Evolutionary conservation across 2,329 filamentous ascomycete genomes (phyloP), one percentile per base, ranked within the genome.

Genomic region (Xylaria sp.): DNA sequence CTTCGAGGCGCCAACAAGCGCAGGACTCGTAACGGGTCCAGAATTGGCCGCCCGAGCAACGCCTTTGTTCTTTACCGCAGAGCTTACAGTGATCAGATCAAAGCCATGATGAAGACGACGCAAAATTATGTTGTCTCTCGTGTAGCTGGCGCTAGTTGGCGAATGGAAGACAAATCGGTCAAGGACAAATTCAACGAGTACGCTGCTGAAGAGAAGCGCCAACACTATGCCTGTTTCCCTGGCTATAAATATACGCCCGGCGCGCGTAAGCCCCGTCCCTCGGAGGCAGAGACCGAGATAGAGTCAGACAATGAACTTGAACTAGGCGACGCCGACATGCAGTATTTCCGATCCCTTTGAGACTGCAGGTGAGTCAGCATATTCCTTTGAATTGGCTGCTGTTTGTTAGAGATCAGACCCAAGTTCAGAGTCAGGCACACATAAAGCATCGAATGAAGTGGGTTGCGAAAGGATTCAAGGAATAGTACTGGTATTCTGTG

Each of bases 1-100:
- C 23, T 5, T 8, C 63, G 69, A 3, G 36, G 39, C 6, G 2
- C 12, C 1, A 18, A 15, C 5, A 39, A 45, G 32, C 56, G 69
- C 18, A 34, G 32, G 0, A 25, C 6, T 2, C 8, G 6, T 2
- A 39, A 9, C 3, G 59, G 39, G 9, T 7, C 9, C 13, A 41
- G 8, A 32, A n/a, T 63, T 1, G 18, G 10, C 9, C 50, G 63
- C 0, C 68, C 68, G 0, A 4, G 36, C 0, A 70, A 69, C 41
- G 23, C 56, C 4, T 70, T 69, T 32, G 28, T 70, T 2, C 58
- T 69, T 3, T 70, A 70, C 41, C 60, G 66, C 9, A 53, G 23
- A 30, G 53, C 60, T 3, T 66, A 63, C 30, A 2, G 0, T 5
- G 13, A 59, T 0, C 8, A 39, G 4, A n/a, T 34, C 3, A 28